A percentile compares a stretch with the other conserved stretches of the same genome.
phyloP scores from a whole-genome alignment of 1,139 yeast species.

The Kazachstania sp. region DNA sequence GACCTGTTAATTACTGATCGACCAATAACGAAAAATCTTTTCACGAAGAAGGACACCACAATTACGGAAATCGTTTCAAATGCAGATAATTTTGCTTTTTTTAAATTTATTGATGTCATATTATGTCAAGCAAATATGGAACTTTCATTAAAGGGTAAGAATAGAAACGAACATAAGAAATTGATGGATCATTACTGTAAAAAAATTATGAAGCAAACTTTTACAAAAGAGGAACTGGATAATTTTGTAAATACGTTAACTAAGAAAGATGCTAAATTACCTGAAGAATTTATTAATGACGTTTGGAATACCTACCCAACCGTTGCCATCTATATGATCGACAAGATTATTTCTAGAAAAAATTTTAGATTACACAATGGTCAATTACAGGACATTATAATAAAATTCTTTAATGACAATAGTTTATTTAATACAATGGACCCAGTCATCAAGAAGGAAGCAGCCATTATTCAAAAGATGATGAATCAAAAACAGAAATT shows the following conservation, averaged over 20 bases:
- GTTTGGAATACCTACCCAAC: constrained; percentile 26
- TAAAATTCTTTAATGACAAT: constrained; percentile 19
- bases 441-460: constrained; percentile 12
- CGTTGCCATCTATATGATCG: constrained; percentile 18
- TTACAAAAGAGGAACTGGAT: constrained; percentile 13
- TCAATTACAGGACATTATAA: constrained; percentile 15
- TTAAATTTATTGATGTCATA: constrained; percentile 14
- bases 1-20: constrained; percentile 1
- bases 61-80: neutral
- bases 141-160: constrained; percentile 3
- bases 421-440: constrained; percentile 15
- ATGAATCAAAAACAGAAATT: constrained; percentile 8
- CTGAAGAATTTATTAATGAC: constrained; percentile 17
- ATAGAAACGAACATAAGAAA: constrained; percentile 6
- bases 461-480: constrained; percentile 9
- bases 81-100: constrained; percentile 15
- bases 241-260: constrained; percentile 7
- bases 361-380: constrained; percentile 8
- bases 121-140: constrained; percentile 22
- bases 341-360: constrained; percentile 11
- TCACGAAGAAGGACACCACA: neutral
- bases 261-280: constrained; percentile 10
- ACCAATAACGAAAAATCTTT: constrained; percentile 2
- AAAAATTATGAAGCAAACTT: constrained; percentile 13
- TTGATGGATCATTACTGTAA: constrained; percentile 13